Base-by-base conservation (phyloP, 306 rosid species). In the Echinosophora koreensis region DNA sequence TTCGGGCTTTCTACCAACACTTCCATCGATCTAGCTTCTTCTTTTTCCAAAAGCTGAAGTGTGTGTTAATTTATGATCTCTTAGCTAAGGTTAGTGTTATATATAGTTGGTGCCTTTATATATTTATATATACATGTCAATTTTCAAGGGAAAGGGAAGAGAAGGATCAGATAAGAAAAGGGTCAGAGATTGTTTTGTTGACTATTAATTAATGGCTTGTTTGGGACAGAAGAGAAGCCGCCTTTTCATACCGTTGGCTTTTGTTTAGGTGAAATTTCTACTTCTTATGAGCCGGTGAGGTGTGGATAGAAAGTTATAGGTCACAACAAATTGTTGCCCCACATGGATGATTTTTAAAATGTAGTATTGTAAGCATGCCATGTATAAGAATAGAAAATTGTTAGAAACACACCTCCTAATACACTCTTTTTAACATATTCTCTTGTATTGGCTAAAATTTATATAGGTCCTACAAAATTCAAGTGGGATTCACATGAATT, bases 1-100 rank as follows among this genome's bases (percentile, higher is more conserved):
- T 34, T 6, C 6, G 90, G 79, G 32, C 82, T 79, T 32, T 91
- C 88, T 11, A 89, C 77, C 81, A 60, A 81, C 76, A 95, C 89
- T 82, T 95, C 91, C 98, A 95, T 84, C 6, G 28, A 35, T 15
- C 28, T 14, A 22, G 22, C 28, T 14, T 3, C 46, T 56, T 11
- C 54, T 22, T 22, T 22, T 22, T 1, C 22, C 0, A 22, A 1
- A 75, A 37, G 4, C 76, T 78, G 57, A 55, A 64, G 27, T 15
- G 15, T 46, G 4, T 22, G 22, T 22, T n/a, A n/a, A 1, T 30
- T 18, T 22, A 30, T 28, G 1, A 7, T 57, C 2, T 65, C 6
- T 69, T 51, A 35, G 73, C 5, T 60, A n/a, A 0, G 80, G 5
- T 56, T 22, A 0, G 22, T 22, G 22, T 22, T 22, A 22, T 22